phyloP scores from a whole-genome alignment of 768 basidiomycete species.

The Inosperma sp. region DNA sequence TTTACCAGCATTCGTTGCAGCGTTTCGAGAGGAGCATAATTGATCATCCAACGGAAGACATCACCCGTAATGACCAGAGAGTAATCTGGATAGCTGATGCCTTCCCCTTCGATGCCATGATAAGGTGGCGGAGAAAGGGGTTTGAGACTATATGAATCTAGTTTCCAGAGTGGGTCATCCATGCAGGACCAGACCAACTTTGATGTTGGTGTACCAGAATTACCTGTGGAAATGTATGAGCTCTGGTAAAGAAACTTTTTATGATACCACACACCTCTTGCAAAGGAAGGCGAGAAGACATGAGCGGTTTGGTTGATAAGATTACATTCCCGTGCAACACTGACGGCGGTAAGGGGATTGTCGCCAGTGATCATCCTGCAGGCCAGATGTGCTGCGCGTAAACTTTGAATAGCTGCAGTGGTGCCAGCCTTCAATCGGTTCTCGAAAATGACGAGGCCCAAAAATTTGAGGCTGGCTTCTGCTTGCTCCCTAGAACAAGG shows the following conservation, averaged over 20 bases:
- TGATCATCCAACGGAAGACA: constrained; percentile 97
- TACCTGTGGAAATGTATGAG: constrained; percentile 39
- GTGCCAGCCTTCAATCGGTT: constrained; percentile 96
- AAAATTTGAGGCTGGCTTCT: constrained; percentile 83
- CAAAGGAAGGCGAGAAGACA: constrained; percentile 81
- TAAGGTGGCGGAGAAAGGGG: constrained; percentile 69
- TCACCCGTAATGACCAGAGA: constrained; percentile 91
- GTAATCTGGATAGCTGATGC: constrained; percentile 80
- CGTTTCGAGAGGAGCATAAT: constrained; percentile 89
- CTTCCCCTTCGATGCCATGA: constrained; percentile 64
- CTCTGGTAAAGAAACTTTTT: neutral
- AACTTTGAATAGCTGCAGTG: constrained; percentile 79
- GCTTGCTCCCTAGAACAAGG: constrained; percentile 75
- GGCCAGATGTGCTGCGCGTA: constrained; percentile 85
- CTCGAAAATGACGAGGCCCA: constrained; percentile 96
- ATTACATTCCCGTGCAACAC: constrained; percentile 91
- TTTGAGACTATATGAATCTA: constrained; percentile 86
- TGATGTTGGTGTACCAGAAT: constrained; percentile 46
- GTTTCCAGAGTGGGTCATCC: constrained; percentile 78
- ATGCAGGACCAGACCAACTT: constrained; percentile 87
- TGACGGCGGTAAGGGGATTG: constrained; percentile 93
- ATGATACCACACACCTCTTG: constrained; percentile 47
- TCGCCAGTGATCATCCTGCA: constrained; percentile 99
- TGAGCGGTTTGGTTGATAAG: constrained; percentile 85
- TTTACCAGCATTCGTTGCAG: constrained; percentile 96